Conservation (phyloP, 345 rosid species). For the Atalantia buxifolia region DNA sequence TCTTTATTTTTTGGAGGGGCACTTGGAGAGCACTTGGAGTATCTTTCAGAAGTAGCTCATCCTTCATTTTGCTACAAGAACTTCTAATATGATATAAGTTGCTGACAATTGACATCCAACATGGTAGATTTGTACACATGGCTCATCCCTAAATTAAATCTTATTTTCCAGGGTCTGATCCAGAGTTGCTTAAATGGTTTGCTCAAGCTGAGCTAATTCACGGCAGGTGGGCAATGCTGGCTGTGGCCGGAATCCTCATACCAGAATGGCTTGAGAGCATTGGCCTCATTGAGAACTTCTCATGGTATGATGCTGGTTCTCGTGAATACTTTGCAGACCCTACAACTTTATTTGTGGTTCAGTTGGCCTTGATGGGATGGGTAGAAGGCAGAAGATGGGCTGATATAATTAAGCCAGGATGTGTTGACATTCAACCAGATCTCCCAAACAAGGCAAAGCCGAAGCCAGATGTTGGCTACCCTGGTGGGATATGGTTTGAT, state of each 20-base stretch:
- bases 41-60: background rate
- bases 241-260: conserved; percentile 72
- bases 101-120: background rate
- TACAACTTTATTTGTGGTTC: conserved; percentile 61
- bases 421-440: conserved; percentile 64
- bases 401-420: conserved; percentile 78
- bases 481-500: conserved; percentile 93
- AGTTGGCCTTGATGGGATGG: conserved; percentile 84
- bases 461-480: conserved; percentile 78
- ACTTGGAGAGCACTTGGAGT: background rate
- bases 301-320: conserved; percentile 85
- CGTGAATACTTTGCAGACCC: conserved; percentile 78
- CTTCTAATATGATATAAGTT: background rate
- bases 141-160: background rate
- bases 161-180: conserved; percentile 70
- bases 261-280: conserved; percentile 79
- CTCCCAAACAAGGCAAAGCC: conserved; percentile 71
- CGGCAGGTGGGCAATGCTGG: conserved; percentile 97
- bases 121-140: background rate
- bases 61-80: background rate
- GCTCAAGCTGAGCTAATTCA: conserved; percentile 94
- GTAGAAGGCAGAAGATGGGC: conserved; percentile 96
- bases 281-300: conserved; percentile 70
- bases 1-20: background rate
- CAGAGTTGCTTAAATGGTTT: conserved; percentile 80